Percentiles rank a stretch among this genome's conserved stretches.
Conservation (phyloP, 1,139 yeast genomes). For the Sugiyamaella novakii region DNA sequence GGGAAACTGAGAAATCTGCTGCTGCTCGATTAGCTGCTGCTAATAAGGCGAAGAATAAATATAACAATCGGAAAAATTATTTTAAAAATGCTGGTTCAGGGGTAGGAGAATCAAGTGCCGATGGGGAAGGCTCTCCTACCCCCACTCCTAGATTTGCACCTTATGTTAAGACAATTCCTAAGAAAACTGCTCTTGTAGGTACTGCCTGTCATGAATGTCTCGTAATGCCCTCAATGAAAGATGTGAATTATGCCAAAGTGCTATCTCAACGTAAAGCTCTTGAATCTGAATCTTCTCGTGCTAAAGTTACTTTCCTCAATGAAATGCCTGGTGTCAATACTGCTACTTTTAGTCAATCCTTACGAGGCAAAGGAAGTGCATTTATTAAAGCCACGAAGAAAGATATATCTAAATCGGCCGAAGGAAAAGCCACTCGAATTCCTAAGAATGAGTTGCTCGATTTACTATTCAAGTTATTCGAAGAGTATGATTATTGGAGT, state of each 20-base stretch:
- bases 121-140: slow-evolving; percentile 28
- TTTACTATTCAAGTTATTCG: slow-evolving; percentile 81
- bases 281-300: slow-evolving; percentile 52
- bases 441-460: slow-evolving; percentile 92
- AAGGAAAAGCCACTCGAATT: slow-evolving; percentile 91
- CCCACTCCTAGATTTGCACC: slow-evolving; percentile 30
- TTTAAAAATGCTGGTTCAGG: slow-evolving; percentile 5
- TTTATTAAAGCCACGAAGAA: slow-evolving; percentile 42
- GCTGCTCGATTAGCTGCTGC: slow-evolving; percentile 14
- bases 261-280: slow-evolving; percentile 55
- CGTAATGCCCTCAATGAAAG: slow-evolving; percentile 75
- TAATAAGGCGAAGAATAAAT: slow-evolving; percentile 43
- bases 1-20: slow-evolving; percentile 15
- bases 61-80: slow-evolving; percentile 43
- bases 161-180: slow-evolving; percentile 39
- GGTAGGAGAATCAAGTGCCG: neutral
- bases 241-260: slow-evolving; percentile 65
- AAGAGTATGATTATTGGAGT: slow-evolving; percentile 96
- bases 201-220: slow-evolving; percentile 92
- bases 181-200: slow-evolving; percentile 83
- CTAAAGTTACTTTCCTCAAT: slow-evolving; percentile 75
- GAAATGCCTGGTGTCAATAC: slow-evolving; percentile 87
- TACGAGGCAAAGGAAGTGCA: slow-evolving; percentile 46
- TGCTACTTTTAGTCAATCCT: slow-evolving; percentile 76
- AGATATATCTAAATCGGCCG: slow-evolving; percentile 50